Evolutionary conservation across 805 yeast genomes (phyloP).

Genomic region (Cyberlindnera nakhonratchasimensis): DNA sequence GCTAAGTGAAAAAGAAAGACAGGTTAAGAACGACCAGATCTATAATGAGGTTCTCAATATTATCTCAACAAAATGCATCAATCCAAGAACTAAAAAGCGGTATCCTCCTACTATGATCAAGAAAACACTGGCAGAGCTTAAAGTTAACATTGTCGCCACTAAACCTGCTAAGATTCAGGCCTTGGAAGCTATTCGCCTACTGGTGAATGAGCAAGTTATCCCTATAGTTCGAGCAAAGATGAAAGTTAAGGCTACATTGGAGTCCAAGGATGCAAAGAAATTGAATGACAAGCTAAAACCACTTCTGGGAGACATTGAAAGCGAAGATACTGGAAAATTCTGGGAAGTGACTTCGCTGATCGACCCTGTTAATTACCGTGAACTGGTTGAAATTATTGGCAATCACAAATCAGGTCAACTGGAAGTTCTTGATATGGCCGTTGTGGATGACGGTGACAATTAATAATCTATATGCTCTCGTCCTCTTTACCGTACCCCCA

Average conservation of each 20-base stretch:
- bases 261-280: conserved; percentile 48
- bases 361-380: conserved; percentile 82
- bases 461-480: conserved; percentile 10
- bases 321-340: conserved; percentile 39
- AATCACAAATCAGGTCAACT: conserved; percentile 57
- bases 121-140: conserved; percentile 73
- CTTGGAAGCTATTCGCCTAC: conserved; percentile 78
- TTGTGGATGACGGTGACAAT: conserved; percentile 55
- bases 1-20: conserved; percentile 89
- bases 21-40: conserved; percentile 64
- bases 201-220: conserved; percentile 75
- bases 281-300: conserved; percentile 40
- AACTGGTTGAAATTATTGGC: conserved; percentile 55
- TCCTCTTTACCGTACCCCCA: not conserved
- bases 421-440: conserved; percentile 89
- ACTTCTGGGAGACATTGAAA: conserved; percentile 41
- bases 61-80: conserved; percentile 85
- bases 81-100: conserved; percentile 83
- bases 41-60: conserved; percentile 80
- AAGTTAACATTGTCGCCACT: conserved; percentile 70
- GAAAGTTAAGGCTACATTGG: conserved; percentile 70
- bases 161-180: conserved; percentile 87
- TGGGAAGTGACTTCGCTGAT: conserved; percentile 66
- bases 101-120: conserved; percentile 94
- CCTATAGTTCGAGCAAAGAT: conserved; percentile 94